Conservation (phyloP, 2,329 filamentous ascomycete genomes). For the Pezicula neosporulosa region DNA sequence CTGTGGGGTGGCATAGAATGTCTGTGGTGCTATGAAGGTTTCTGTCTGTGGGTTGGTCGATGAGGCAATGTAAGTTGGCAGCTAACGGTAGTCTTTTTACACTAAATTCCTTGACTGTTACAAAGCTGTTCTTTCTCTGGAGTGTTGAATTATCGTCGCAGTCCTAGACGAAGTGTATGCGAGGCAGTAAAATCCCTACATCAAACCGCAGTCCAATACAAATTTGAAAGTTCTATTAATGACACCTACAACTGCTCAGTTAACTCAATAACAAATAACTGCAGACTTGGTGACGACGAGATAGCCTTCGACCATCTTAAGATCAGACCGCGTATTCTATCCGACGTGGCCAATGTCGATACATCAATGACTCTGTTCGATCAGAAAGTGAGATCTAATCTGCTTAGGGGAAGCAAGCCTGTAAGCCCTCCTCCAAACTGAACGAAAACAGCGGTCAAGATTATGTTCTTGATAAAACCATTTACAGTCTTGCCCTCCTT, state of each 20-base stretch:
- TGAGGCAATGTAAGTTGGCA: constrained; percentile 51
- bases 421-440: constrained; percentile 77
- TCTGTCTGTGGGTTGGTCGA: constrained; percentile 32
- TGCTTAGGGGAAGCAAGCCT: constrained; percentile 75
- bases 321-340: too few relatives aligned
- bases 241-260: not conserved
- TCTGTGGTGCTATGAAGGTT: constrained; percentile 40
- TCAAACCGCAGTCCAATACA: not conserved
- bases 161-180: too few relatives aligned
- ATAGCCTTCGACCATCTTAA: too few relatives aligned
- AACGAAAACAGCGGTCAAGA: constrained; percentile 78
- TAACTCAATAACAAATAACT: constrained; percentile 1
- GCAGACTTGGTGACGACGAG: too few relatives aligned
- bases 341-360: too few relatives aligned
- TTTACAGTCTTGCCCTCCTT: constrained; percentile 64
- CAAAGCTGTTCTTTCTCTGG: too few relatives aligned
- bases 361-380: too few relatives aligned
- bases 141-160: too few relatives aligned
- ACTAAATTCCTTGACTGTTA: too few relatives aligned
- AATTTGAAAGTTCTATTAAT: not conserved
- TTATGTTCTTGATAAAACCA: constrained; percentile 85
- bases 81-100: constrained; percentile 75
- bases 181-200: too few relatives aligned
- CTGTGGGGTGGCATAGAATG: constrained; percentile 27
- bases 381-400: too few relatives aligned